Conservation (phyloP, 805 yeast species). For the Ogataea trehaloabstinens region DNA sequence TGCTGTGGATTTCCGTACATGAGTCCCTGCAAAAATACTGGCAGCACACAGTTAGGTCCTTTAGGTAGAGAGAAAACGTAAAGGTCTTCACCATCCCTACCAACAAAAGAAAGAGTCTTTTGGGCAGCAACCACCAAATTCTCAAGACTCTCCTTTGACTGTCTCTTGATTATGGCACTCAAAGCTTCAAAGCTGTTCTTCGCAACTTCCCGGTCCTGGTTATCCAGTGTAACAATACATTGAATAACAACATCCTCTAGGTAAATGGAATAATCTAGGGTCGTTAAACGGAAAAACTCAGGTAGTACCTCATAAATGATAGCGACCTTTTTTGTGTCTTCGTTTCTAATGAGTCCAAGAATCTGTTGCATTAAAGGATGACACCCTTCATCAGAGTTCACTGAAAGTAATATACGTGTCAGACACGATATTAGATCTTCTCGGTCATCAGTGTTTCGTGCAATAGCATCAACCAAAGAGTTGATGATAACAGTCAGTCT, state of each 20-base stretch:
- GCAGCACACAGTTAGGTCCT: conserved; percentile 86
- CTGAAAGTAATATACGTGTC: conserved; percentile 68
- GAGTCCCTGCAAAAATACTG: conserved; percentile 90
- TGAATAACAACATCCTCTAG: conserved; percentile 72
- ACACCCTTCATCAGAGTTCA: conserved; percentile 72
- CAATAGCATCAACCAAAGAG: conserved; percentile 61
- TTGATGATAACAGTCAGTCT: conserved; percentile 73
- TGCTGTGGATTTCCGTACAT: conserved; percentile 88
- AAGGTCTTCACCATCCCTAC: conserved; percentile 60
- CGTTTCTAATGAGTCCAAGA: conserved; percentile 72
- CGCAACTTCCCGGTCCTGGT: conserved; percentile 60
- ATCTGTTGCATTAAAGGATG: conserved; percentile 85
- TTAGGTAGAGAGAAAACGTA: conserved; percentile 73
- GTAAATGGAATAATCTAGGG: conserved; percentile 69
- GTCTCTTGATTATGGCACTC: conserved; percentile 61
- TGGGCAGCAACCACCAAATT: conserved; percentile 76
- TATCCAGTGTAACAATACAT: conserved; percentile 71
- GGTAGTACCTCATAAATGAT: conserved; percentile 67
- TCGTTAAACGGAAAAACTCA: conserved; percentile 62
- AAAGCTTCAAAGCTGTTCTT: conserved; percentile 64
- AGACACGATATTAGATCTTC: conserved; percentile 52
- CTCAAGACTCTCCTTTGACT: conserved; percentile 75
- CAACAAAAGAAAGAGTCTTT: conserved; percentile 66
- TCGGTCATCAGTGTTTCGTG: conserved; percentile 35
- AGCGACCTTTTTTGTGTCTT: conserved; percentile 61